Base-by-base conservation (phyloP, 2,329 filamentous ascomycete genomes). In the Septoria petroselini region DNA sequence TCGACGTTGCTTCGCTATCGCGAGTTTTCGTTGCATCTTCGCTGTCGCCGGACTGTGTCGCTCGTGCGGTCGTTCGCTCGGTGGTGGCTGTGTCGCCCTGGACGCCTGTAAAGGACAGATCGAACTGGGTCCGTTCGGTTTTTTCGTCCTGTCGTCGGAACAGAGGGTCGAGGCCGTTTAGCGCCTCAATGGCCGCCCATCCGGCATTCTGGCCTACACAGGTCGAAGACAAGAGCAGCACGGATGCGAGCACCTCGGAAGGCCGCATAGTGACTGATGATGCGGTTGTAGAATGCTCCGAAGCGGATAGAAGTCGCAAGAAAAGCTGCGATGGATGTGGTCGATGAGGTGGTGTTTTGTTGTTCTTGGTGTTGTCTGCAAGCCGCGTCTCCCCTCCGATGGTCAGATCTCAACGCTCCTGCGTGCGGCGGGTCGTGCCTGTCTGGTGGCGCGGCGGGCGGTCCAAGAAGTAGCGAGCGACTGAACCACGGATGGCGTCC, bases 251-350 rank as follows among this genome's bases (percentile, higher is more conserved):
- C 38, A 68, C 38, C 38, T 60, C 54, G 29, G 64, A 57, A 33
- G 66, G 60, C 56, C 66, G 63, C 67, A 70, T 70, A 35, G 53
- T 58, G 59, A 59, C 49, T 39, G 29, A 23, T 23, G 30, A 40
- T 33, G 27, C 23, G 12, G 2, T 11, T 41, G 18, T 31, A 31
- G 31, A 8, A 37, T 43, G 30, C 41, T 52, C 42, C 29, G 34
- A 40, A 25, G 39, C 29, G 35, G 37, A 27, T 41, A 17, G 31
- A 29, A 41, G 30, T n/a, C n/a, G n/a, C n/a, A n/a, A n/a, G n/a
- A n/a, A n/a, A n/a, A n/a, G n/a, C n/a, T n/a, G n/a, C n/a, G n/a
- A n/a, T n/a, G n/a, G n/a, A n/a, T n/a, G 33, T 7, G 33, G n/a
- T 11, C 45, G 44, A 42, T 40, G 48, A 18, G 48, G 31, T 49